Evolutionary conservation across 1,284 basidiomycete genomes (phyloP).

Genomic region (Pholiota adiposa): DNA sequence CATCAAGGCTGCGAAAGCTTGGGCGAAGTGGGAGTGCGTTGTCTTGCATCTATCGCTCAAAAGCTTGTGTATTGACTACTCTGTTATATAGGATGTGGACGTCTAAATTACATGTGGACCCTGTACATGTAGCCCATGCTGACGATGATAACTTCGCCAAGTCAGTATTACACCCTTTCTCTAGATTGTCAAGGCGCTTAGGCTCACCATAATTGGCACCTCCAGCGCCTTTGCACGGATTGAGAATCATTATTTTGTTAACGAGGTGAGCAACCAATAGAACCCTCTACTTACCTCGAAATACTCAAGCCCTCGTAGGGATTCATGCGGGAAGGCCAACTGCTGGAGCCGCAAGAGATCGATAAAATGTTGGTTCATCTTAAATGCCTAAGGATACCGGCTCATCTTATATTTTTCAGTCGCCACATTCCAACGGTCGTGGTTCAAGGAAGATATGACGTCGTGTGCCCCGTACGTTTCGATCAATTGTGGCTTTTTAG

Average conservation of each 20-base stretch:
- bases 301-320: conserved; percentile 44
- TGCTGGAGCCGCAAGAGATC: conserved; percentile 83
- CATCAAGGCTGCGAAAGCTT: conserved; percentile 80
- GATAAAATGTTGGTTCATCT: conserved; percentile 80
- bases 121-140: conserved; percentile 70
- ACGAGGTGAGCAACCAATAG: conserved; percentile 53
- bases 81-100: conserved; percentile 70
- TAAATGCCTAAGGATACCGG: neutral
- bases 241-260: conserved; percentile 93
- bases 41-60: neutral
- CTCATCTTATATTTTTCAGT: conserved; percentile 39
- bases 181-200: neutral
- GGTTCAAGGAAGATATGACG: conserved; percentile 88
- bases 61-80: conserved; percentile 5
- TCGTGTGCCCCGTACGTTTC: conserved; percentile 70
- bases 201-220: too few species aligned
- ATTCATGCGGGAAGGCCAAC: conserved; percentile 89
- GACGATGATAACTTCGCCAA: conserved; percentile 78
- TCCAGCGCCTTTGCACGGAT: conserved; percentile 85
- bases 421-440: conserved; percentile 85
- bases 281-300: neutral
- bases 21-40: conserved; percentile 89
- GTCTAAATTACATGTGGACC: conserved; percentile 73
- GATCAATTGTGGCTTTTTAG: neutral
- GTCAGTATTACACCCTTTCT: conserved; percentile 42